Evolutionary conservation across 1,139 yeast species (phyloP).

Genomic region (Scheffersomyces titani): DNA sequence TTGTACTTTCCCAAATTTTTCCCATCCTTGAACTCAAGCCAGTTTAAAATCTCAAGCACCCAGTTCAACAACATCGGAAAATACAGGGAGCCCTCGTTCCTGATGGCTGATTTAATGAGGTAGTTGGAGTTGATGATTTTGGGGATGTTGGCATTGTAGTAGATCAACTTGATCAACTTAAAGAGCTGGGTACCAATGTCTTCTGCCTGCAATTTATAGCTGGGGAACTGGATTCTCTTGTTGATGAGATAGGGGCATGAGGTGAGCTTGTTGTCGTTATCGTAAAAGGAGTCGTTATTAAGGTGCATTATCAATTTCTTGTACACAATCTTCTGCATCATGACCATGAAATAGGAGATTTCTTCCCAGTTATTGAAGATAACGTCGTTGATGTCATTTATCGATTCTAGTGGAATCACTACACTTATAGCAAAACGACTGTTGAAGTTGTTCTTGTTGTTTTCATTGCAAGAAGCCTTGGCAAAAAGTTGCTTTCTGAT

Average conservation of each 20-base stretch:
- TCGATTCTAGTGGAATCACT: slow-evolving; percentile 45
- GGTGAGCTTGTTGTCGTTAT: slow-evolving; percentile 1
- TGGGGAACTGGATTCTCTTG: slow-evolving; percentile 42
- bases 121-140: slow-evolving; percentile 42
- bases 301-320: slow-evolving; percentile 33
- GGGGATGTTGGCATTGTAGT: slow-evolving; percentile 47
- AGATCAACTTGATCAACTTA: slow-evolving; percentile 38
- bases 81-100: slow-evolving; percentile 2
- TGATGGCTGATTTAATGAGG: slow-evolving; percentile 25
- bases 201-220: slow-evolving; percentile 42
- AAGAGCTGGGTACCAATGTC: slow-evolving; percentile 40
- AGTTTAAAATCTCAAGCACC: slow-evolving; percentile 58
- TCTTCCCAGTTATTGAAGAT: slow-evolving; percentile 53
- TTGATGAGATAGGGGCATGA: slow-evolving; percentile 30
- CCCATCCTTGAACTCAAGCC: slow-evolving; percentile 66
- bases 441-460: slow-evolving; percentile 23
- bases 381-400: slow-evolving; percentile 37
- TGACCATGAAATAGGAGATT: slow-evolving; percentile 39
- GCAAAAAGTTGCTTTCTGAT: slow-evolving; percentile 3
- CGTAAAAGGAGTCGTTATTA: slow-evolving; percentile 2
- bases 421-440: slow-evolving; percentile 51
- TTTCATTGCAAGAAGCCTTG: slow-evolving; percentile 1
- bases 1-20: slow-evolving; percentile 17
- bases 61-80: slow-evolving; percentile 41
- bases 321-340: slow-evolving; percentile 39